Conservation (phyloP, 2,329 filamentous ascomycete genomes). For the Aureobasidium leucospermi region DNA sequence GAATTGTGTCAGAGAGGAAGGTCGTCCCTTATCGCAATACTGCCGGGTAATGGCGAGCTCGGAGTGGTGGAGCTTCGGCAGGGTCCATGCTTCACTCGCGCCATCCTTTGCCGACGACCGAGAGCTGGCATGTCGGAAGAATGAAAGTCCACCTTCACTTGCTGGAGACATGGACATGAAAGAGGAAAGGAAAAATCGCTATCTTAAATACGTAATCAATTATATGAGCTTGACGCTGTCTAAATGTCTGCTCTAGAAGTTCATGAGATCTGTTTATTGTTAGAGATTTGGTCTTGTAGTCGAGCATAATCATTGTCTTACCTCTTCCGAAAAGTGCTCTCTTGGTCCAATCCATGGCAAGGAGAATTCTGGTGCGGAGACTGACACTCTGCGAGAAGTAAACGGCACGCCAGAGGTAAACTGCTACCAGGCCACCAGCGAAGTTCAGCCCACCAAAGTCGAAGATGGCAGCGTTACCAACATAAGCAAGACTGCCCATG, state of each 20-base stretch:
- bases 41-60: not conserved
- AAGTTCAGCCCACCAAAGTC: conserved; percentile 75
- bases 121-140: not conserved
- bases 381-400: conserved; percentile 98
- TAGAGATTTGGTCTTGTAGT: not conserved
- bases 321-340: conserved; percentile 90
- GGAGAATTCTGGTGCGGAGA: conserved; percentile 73
- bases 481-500: conserved; percentile 84
- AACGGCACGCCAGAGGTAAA: conserved; percentile 91
- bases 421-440: conserved; percentile 78
- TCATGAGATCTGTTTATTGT: conserved; percentile 17
- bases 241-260: conserved; percentile 15
- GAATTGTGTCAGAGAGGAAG: not conserved
- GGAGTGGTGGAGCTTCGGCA: not conserved
- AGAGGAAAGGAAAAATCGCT: not conserved
- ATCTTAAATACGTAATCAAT: not conserved
- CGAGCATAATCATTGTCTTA: conserved; percentile 42
- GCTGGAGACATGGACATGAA: not conserved
- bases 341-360: conserved; percentile 99
- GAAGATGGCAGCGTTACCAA: conserved; percentile 94
- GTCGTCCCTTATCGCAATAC: conserved; percentile 5
- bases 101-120: conserved; percentile 8
- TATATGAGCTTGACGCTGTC: conserved; percentile 4
- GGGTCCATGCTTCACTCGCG: conserved; percentile 1
- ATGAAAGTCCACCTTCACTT: not conserved